Conservation (phyloP, 1,284 basidiomycete genomes). For the Marasmius fiardii region DNA sequence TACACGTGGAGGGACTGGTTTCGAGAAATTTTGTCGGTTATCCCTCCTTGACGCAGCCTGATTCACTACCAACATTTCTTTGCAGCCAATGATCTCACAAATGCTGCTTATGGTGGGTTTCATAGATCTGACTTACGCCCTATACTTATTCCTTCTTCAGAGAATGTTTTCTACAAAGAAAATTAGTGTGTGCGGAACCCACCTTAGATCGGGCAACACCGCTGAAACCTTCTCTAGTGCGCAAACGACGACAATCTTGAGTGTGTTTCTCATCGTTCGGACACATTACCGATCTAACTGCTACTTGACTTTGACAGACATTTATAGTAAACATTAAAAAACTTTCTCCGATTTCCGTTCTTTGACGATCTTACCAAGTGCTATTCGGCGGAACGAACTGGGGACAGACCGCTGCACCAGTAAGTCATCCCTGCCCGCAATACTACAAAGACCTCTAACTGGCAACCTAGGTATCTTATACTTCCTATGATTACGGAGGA, state of each 20-base stretch:
- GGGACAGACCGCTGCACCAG: slow-evolving; percentile 46
- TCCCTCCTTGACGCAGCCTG: neutral
- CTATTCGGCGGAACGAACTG: slow-evolving; percentile 50
- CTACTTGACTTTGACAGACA: slow-evolving; percentile 26
- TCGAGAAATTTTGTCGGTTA: slow-evolving; percentile 43
- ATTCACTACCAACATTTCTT: neutral
- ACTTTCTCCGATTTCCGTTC: neutral
- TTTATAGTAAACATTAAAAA: slow-evolving; percentile 34
- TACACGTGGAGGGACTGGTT: slow-evolving; percentile 41
- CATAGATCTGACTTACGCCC: neutral
- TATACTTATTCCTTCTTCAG: slow-evolving; percentile 21
- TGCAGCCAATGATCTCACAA: slow-evolving; percentile 36
- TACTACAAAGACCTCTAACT: no score
- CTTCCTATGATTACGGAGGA: slow-evolving; percentile 41
- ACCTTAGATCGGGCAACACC: neutral
- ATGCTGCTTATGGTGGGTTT: slow-evolving; percentile 36
- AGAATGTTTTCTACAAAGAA: slow-evolving; percentile 50
- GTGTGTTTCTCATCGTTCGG: slow-evolving; percentile 26
- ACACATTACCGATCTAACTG: neutral
- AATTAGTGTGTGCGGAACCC: slow-evolving; percentile 34
- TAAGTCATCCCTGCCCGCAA: slow-evolving; percentile 10
- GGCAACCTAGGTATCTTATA: slow-evolving; percentile 22
- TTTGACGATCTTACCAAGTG: slow-evolving; percentile 28
- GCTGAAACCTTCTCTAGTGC: slow-evolving; percentile 27
- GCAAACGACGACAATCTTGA: slow-evolving; percentile 46